These are phyloP conservation scores for Coemansia sp. DNA, from an alignment of 192 early-diverging fungal genomes.

Conservation along the genomic window DNA sequence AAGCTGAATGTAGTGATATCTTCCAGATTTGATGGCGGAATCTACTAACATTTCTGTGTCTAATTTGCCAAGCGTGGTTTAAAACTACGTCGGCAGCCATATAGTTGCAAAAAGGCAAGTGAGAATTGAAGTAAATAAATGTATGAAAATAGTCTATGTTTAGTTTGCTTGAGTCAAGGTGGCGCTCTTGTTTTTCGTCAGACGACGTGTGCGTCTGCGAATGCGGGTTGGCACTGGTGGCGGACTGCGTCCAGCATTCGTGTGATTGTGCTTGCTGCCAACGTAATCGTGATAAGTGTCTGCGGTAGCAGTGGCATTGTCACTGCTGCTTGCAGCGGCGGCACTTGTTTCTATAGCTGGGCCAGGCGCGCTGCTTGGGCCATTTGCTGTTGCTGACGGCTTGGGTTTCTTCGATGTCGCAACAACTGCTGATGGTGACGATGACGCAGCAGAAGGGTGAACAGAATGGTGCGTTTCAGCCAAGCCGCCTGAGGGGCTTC, in stretches of 20 bases:
- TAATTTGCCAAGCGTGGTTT: too few relatives aligned
- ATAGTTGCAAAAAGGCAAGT: too few relatives aligned
- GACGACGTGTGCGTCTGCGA: constrained; percentile 21
- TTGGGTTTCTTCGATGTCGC: background rate
- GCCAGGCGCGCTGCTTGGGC: too few relatives aligned
- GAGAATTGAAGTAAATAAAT: too few relatives aligned
- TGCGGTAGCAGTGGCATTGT: background rate
- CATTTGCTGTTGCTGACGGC: too few relatives aligned
- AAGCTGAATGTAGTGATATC: too few relatives aligned
- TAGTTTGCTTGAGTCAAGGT: background rate
- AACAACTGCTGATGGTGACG: background rate
- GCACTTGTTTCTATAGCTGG: too few relatives aligned
- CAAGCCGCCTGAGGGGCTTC: background rate
- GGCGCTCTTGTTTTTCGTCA: constrained; percentile 7
- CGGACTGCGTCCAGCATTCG: background rate
- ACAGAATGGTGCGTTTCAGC: background rate
- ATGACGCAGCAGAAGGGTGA: background rate
- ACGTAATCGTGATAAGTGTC: background rate
- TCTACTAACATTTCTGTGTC: too few relatives aligned
- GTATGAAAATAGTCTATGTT: too few relatives aligned
- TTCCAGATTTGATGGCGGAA: too few relatives aligned
- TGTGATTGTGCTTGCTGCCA: background rate
- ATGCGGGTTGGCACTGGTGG: constrained; percentile 9
- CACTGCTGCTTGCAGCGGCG: background rate
- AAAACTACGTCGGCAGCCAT: too few relatives aligned